Evolutionary conservation across 805 yeast genomes (phyloP).

Genomic region (Millerozyma miso): DNA sequence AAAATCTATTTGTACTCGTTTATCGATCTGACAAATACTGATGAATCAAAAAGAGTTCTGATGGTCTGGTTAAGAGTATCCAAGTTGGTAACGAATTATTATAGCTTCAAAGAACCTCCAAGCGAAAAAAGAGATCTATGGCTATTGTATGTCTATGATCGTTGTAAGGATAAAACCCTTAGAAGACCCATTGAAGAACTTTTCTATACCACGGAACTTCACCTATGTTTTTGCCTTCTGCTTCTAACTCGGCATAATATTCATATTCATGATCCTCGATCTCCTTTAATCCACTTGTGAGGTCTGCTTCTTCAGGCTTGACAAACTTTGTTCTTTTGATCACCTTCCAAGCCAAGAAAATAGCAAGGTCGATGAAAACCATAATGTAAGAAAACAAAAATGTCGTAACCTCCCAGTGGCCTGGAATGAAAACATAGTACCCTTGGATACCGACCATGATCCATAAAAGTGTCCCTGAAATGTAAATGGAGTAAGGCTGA

Average conservation of each 20-base stretch:
- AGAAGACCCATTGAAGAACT: conserved; percentile 14
- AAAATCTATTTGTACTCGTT: background rate
- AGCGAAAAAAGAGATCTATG: too few relatives aligned
- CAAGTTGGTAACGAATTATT: background rate
- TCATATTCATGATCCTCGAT: conserved; percentile 48
- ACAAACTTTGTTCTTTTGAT: conserved; percentile 33
- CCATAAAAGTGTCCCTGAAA: conserved; percentile 29
- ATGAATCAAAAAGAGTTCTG: background rate
- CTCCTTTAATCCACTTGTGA: conserved; percentile 41
- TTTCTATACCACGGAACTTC: conserved; percentile 7
- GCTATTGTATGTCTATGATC: too few relatives aligned
- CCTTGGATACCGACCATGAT: conserved; percentile 59
- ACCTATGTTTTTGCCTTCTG: conserved; percentile 12
- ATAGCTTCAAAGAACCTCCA: too few relatives aligned
- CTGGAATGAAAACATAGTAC: conserved; percentile 65
- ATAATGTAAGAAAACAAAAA: conserved; percentile 71
- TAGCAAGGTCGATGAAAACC: conserved; percentile 46
- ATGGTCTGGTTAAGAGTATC: background rate
- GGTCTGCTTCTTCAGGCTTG: conserved; percentile 44
- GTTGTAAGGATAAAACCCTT: too few relatives aligned
- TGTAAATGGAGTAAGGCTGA: conserved; percentile 36
- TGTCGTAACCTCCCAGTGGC: conserved; percentile 54
- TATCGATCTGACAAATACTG: background rate
- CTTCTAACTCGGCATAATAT: conserved; percentile 32
- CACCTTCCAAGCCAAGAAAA: conserved; percentile 34